Conservation (phyloP, 768 basidiomycete genomes). For the Agaricus blazei region DNA sequence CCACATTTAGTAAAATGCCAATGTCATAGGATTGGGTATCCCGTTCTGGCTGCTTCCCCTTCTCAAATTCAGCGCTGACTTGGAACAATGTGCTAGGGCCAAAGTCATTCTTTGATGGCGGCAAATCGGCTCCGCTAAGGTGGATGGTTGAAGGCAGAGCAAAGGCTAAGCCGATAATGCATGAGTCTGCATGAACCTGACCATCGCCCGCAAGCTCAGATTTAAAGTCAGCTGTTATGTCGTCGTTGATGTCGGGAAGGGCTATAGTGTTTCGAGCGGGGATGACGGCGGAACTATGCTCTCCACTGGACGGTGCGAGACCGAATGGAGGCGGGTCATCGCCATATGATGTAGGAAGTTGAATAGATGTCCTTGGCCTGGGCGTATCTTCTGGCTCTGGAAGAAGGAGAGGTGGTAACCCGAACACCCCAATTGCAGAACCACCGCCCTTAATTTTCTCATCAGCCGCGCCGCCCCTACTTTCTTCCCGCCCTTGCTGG, state of each 20-base stretch:
- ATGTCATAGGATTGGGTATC: slow-evolving; percentile 1
- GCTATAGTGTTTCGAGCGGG: not conserved
- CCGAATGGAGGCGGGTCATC: no score
- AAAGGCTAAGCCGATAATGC: not conserved
- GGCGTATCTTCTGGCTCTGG: no score
- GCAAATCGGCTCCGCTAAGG: not conserved
- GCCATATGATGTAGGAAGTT: no score
- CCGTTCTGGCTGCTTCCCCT: not conserved
- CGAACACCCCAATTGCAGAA: no score
- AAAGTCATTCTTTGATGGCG: not conserved
- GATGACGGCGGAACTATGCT: not conserved
- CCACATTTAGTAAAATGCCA: not conserved
- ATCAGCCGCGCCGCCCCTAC: no score
- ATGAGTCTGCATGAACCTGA: not conserved
- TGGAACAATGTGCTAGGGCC: no score
- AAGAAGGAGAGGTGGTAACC: no score
- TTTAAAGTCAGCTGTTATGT: not conserved
- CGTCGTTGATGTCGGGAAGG: not conserved
- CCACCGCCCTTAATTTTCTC: no score
- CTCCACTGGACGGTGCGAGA: no score
- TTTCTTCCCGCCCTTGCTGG: no score
- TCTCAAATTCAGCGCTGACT: not conserved
- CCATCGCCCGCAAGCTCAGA: no score
- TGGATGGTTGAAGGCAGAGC: slow-evolving; percentile 1
- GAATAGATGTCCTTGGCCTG: no score